phyloP scores from a whole-genome alignment of 306 rosid species.

The Vigna mungo region DNA sequence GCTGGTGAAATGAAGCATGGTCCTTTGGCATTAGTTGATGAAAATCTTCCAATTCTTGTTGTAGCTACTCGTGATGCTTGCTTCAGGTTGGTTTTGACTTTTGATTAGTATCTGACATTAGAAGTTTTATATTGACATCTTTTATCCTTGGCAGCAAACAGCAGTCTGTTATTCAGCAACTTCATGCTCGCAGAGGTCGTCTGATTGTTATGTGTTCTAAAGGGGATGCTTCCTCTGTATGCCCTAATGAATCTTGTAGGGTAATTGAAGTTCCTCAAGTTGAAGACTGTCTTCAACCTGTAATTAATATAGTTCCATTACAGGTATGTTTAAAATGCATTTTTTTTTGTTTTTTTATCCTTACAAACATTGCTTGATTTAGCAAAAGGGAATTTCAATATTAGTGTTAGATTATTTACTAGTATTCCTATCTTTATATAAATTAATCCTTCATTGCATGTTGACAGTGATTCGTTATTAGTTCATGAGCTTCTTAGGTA shows the following conservation, averaged over 20 bases:
- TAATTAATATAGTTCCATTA: conserved; percentile 83
- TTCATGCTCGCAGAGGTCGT: conserved; percentile 97
- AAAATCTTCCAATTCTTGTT: conserved; percentile 87
- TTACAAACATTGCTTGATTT: neutral
- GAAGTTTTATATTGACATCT: conserved; percentile 43
- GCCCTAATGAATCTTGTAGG: conserved; percentile 73
- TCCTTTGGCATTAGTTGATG: conserved; percentile 96
- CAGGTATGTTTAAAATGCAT: conserved; percentile 60
- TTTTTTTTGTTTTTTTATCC: conserved; percentile 35
- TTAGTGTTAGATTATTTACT: conserved; percentile 25
- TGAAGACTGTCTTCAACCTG: conserved; percentile 98
- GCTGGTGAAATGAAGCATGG: conserved; percentile 99
- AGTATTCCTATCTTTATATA: conserved; percentile 12
- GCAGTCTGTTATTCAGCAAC: conserved; percentile 99
- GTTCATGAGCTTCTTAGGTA: neutral
- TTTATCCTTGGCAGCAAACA: conserved; percentile 80
- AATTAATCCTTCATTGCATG: neutral
- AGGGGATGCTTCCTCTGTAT: conserved; percentile 81
- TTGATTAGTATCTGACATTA: conserved; percentile 26
- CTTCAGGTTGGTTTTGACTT: conserved; percentile 78
- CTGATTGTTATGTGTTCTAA: conserved; percentile 87
- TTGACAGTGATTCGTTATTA: conserved; percentile 5
- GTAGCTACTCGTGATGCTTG: conserved; percentile 93
- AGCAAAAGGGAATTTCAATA: neutral
- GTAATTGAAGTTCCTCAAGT: conserved; percentile 89